Base-by-base conservation (phyloP, 2,329 filamentous ascomycete species). In the Lizonia empirigonia region DNA sequence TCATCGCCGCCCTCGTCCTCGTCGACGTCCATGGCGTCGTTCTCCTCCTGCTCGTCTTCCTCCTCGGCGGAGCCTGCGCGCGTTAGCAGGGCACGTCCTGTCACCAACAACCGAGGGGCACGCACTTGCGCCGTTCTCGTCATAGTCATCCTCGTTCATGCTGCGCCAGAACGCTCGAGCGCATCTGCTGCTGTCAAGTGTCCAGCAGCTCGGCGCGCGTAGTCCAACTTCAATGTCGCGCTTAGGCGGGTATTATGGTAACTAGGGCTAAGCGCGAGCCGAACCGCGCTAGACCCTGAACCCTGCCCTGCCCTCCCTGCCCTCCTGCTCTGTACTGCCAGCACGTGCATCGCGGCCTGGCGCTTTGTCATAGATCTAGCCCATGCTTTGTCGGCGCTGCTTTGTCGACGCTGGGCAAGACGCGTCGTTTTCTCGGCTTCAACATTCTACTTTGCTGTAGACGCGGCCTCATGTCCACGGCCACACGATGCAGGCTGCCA, bases 81-180 rank as follows among this genome's bases (percentile, higher is more conserved):
- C 42, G 8, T n/a, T n/a, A 48, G 65, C 34, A 63, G 58, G n/a
- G n/a, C n/a, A n/a, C 35, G 32, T 34, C 24, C 35, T 30, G 24
- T 2, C 7, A 7, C 20, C 3, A 2, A 30, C 19, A 32, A 15
- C 29, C 34, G 6, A 12, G 34, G 33, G 32, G n/a, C 13, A 50
- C 71, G 19, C 59, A 69, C 69, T 71, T 50, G 62, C 65, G 56
- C 70, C 71, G 63, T 74, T 73, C 7, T 74, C 72, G 36, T 73
- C 76, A 51, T 79, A 77, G 53, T 79, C 77, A 58, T 78, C 76
- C 58, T 78, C 78, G 53, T 76, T 74, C 70, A 73, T 73, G 41
- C 44, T 67, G 61, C 44, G 42, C 51, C 56, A 50, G 58, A 57
- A 19, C 41, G 53, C 35, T 40, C 29, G 19, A 24, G 44, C 42